These are phyloP conservation scores for Rosa lucieae DNA, from an alignment of 306 rosid genomes.

Conservation along the genomic window DNA sequence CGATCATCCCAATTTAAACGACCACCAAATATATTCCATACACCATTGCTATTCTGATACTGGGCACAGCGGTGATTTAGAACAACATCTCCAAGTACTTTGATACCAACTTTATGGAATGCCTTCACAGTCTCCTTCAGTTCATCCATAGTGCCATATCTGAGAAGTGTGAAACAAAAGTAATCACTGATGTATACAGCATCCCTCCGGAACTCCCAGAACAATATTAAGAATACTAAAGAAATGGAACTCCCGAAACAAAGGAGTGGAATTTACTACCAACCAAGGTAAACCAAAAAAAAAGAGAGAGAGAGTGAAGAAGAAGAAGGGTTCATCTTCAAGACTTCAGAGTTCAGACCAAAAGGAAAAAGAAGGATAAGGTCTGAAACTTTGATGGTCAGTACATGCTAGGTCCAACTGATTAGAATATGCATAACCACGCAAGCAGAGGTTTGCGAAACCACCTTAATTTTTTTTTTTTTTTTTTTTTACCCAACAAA, in stretches of 20 bases:
- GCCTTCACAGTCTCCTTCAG: constrained; percentile 71
- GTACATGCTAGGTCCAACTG: background rate
- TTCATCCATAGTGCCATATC: constrained; percentile 84
- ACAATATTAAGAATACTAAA: background rate
- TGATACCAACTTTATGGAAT: constrained; percentile 67
- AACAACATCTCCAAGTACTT: constrained; percentile 94
- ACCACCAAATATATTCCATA: constrained; percentile 97
- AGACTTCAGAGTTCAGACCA: background rate
- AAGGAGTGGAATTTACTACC: background rate
- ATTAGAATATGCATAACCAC: background rate
- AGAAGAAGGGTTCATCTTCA: background rate
- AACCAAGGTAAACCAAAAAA: background rate
- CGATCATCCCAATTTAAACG: constrained; percentile 94
- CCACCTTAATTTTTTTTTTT: background rate
- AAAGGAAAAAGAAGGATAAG: background rate
- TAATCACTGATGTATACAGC: constrained; percentile 17
- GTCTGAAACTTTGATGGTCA: background rate
- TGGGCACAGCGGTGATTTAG: constrained; percentile 98
- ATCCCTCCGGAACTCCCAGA: constrained; percentile 2
- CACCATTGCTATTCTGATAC: constrained; percentile 73
- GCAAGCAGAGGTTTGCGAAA: constrained; percentile 3
- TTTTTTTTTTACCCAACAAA: background rate
- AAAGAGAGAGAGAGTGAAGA: no score
- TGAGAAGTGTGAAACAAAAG: constrained; percentile 31
- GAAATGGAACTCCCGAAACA: background rate